phyloP scores from a whole-genome alignment of 768 basidiomycete species.

The Pulveroboletus sp. region DNA sequence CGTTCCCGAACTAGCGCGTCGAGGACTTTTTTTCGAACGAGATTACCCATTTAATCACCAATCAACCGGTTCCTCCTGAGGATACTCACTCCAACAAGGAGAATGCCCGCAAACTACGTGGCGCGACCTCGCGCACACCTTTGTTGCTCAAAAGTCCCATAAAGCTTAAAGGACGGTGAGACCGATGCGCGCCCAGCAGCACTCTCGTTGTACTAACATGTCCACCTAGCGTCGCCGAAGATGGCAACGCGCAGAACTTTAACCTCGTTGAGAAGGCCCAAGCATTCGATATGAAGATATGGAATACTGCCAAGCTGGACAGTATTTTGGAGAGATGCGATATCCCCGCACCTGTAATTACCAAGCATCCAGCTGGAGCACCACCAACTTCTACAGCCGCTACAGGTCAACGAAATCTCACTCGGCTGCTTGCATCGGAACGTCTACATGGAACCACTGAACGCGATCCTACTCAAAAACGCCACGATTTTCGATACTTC shows the following conservation, averaged over 20 bases:
- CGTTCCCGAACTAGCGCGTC: slow-evolving; percentile 54
- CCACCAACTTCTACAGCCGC: slow-evolving; percentile 30
- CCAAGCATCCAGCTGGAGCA: slow-evolving; percentile 26
- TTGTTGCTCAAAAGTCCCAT: slow-evolving; percentile 58
- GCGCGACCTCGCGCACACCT: slow-evolving; percentile 21
- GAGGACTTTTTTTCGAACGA: slow-evolving; percentile 86
- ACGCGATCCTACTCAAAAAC: slow-evolving; percentile 84
- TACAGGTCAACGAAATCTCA: slow-evolving; percentile 46
- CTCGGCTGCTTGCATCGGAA: slow-evolving; percentile 72
- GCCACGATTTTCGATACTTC: slow-evolving; percentile 89
- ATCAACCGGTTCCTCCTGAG: slow-evolving; percentile 40
- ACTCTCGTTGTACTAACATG: background rate
- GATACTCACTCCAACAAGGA: slow-evolving; percentile 55
- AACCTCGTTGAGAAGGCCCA: slow-evolving; percentile 64
- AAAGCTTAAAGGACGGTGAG: slow-evolving; percentile 56
- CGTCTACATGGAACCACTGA: slow-evolving; percentile 80
- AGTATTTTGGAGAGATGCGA: slow-evolving; percentile 70
- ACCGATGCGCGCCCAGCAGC: slow-evolving; percentile 7
- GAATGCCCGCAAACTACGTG: slow-evolving; percentile 44
- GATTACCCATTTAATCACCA: slow-evolving; percentile 85
- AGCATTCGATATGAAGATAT: slow-evolving; percentile 78
- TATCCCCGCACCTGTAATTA: slow-evolving; percentile 29
- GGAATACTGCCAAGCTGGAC: slow-evolving; percentile 68
- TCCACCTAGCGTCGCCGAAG: slow-evolving; percentile 28
- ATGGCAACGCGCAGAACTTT: slow-evolving; percentile 32